These are phyloP conservation scores for Cladochytrium replicatum DNA, from an alignment of 192 early-diverging fungal genomes.

Conservation along the genomic window DNA sequence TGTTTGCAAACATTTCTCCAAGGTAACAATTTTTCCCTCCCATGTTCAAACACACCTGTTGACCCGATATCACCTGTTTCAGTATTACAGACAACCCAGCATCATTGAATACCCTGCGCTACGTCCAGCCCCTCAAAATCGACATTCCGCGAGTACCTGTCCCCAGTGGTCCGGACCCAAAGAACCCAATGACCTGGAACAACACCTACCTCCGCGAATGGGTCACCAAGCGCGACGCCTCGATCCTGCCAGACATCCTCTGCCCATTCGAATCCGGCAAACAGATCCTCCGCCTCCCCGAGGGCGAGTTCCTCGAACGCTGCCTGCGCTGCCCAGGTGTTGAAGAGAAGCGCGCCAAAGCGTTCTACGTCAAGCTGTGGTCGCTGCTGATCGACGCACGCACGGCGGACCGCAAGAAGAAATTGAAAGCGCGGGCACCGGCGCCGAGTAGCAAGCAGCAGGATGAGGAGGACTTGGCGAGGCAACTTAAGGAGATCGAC, in stretches of 20 bases:
- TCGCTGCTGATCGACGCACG: slow-evolving; percentile 21
- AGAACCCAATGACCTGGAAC: slow-evolving; percentile 29
- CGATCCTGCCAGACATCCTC: slow-evolving; percentile 16
- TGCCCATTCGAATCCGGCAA: slow-evolving; percentile 34
- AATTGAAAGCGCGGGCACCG: too few species aligned
- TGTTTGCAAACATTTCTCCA: slow-evolving; percentile 29
- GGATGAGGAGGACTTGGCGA: too few species aligned
- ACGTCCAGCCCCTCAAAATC: slow-evolving; percentile 28
- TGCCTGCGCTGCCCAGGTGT: slow-evolving; percentile 22
- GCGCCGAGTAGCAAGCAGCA: too few species aligned
- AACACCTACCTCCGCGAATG: slow-evolving; percentile 25
- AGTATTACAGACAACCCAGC: slow-evolving; percentile 23
- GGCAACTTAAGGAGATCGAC: too few species aligned
- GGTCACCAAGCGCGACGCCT: too few species aligned
- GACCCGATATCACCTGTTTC: not conserved
- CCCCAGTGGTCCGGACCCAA: slow-evolving; percentile 15
- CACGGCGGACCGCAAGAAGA: slow-evolving; percentile 10
- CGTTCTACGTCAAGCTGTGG: slow-evolving; percentile 34
- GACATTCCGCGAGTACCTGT: too few species aligned
- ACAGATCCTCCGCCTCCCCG: slow-evolving; percentile 29
- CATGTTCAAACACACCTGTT: not conserved
- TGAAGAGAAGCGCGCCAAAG: slow-evolving; percentile 23
- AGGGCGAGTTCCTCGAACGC: slow-evolving; percentile 29
- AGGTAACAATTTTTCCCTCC: not conserved
- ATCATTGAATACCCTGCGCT: slow-evolving; percentile 34